Conservation (phyloP, 768 basidiomycete species). For the Trametes villosa region DNA sequence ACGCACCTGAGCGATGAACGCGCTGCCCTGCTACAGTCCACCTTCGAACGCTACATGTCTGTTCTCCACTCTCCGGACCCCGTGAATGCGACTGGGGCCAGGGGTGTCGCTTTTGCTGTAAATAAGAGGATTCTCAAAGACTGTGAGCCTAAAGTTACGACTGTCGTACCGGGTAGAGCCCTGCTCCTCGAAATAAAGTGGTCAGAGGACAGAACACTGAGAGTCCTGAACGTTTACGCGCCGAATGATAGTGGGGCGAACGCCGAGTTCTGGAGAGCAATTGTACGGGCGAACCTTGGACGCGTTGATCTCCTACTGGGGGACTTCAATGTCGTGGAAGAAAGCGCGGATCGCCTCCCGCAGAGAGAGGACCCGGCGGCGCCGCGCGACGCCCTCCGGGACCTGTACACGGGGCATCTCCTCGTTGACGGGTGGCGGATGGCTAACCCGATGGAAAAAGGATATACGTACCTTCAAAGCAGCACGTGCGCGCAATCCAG, state of each 20-base stretch:
- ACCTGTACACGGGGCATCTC: neutral
- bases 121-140: neutral
- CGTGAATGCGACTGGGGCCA: neutral
- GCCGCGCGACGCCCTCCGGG: neutral
- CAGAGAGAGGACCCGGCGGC: neutral
- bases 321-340: constrained; percentile 46
- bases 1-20: neutral
- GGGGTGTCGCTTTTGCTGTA: neutral
- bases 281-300: neutral
- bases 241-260: neutral
- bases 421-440: neutral
- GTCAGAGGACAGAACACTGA: neutral
- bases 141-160: neutral
- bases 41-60: neutral
- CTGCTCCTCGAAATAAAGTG: neutral
- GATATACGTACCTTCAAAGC: neutral
- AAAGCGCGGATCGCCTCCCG: neutral
- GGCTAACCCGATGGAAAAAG: neutral
- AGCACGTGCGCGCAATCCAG: neutral
- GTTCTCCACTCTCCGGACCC: neutral
- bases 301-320: neutral
- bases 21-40: neutral
- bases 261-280: neutral
- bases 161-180: neutral
- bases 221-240: neutral